Conservation (phyloP, 306 rosid genomes). For the Oemleria cerasiformis region DNA sequence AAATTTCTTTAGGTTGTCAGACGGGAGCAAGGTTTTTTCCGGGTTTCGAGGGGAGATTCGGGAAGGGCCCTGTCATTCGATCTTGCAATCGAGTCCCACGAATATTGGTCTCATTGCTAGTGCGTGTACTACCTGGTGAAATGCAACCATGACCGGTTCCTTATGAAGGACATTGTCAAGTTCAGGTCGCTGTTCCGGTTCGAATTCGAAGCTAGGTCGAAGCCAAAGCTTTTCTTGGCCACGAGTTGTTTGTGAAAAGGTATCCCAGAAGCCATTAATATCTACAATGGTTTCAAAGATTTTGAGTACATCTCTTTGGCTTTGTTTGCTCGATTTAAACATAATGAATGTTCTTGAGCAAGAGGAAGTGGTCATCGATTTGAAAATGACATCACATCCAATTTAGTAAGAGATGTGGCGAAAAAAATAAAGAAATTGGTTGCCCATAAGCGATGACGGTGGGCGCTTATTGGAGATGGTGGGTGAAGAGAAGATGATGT, state of each 20-base stretch:
- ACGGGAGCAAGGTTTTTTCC: no score
- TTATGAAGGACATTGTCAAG: constrained; percentile 77
- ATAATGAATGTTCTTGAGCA: no score
- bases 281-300: constrained; percentile 84
- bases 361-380: constrained; percentile 68
- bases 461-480: no score
- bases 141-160: constrained; percentile 84
- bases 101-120: constrained; percentile 67
- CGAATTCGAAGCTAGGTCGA: constrained; percentile 89
- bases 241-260: constrained; percentile 91
- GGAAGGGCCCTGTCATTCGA: no score
- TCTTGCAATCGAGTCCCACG: constrained; percentile 54
- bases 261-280: constrained; percentile 51
- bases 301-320: constrained; percentile 70
- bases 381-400: no score
- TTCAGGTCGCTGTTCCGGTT: constrained; percentile 69
- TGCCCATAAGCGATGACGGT: no score
- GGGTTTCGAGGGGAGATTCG: no score
- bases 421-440: no score
- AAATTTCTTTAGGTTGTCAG: no score
- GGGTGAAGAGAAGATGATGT: no score
- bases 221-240: constrained; percentile 81
- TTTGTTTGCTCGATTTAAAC: constrained; percentile 57
- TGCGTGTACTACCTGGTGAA: constrained; percentile 92
- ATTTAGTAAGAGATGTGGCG: no score